A percentile compares a stretch with the other conserved stretches of the same genome.
phyloP scores from a whole-genome alignment of 1,284 basidiomycete genomes.

The Leccinum solheimii region DNA sequence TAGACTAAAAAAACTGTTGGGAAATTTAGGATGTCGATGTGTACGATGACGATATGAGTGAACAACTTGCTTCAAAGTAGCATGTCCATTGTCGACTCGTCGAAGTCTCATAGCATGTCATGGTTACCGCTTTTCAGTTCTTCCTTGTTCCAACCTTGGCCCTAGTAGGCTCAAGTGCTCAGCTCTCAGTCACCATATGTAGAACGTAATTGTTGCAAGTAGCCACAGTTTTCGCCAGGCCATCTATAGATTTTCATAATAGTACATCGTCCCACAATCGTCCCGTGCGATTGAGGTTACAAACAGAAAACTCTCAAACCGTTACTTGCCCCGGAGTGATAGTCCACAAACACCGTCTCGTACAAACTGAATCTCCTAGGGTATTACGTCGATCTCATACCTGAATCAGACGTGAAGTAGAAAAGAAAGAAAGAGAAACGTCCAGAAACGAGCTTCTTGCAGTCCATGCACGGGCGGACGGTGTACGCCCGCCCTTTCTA shows the following conservation, averaged over 20 bases:
- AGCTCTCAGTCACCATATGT: no score
- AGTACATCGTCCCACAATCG: background rate
- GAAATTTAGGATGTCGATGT: background rate
- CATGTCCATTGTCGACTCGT: no score
- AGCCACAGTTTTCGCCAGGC: background rate
- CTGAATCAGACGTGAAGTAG: background rate
- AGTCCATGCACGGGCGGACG: background rate
- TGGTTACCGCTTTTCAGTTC: no score
- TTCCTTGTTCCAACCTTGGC: no score
- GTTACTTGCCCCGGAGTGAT: background rate
- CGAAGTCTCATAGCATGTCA: no score
- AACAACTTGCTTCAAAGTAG: no score
- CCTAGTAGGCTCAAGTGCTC: no score
- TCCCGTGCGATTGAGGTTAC: background rate
- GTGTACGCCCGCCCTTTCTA: background rate
- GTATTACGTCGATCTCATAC: background rate
- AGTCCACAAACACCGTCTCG: background rate
- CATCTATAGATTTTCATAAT: background rate
- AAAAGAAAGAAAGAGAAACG: background rate
- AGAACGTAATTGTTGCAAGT: background rate
- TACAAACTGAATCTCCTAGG: background rate
- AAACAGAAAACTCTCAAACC: background rate
- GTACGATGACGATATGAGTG: background rate
- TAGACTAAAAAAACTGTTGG: no score
- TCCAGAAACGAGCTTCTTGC: background rate